Evolutionary conservation across 2,329 filamentous ascomycete genomes (phyloP).

Genomic region (Epichloe brachyelytri): DNA sequence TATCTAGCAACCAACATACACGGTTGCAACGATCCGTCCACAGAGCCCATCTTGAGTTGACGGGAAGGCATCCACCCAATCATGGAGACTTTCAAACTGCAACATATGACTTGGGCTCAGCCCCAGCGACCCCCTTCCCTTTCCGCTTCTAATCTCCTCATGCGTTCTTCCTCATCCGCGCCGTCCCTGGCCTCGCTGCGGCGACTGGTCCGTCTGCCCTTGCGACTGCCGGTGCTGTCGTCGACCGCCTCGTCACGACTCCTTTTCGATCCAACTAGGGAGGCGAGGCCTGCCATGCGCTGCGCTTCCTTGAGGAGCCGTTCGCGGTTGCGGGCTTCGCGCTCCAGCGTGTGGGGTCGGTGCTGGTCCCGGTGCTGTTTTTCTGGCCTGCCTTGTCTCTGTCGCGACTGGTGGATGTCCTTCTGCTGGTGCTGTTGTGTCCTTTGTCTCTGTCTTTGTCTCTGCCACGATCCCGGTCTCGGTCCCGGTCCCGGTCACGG

Average conservation of each 20-base stretch:
- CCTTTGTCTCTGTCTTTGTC: slow-evolving; percentile 13
- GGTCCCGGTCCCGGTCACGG: neutral
- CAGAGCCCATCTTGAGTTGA: too few relatives aligned
- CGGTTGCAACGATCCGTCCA: too few relatives aligned
- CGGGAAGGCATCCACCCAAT: too few relatives aligned
- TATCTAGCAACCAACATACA: neutral
- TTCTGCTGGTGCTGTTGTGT: slow-evolving; percentile 21
- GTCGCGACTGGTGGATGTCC: slow-evolving; percentile 20
- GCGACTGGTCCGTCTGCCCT: slow-evolving; percentile 29
- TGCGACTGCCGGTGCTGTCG: slow-evolving; percentile 23
- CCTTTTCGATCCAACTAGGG: slow-evolving; percentile 35
- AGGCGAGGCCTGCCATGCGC: slow-evolving; percentile 42
- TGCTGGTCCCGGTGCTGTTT: slow-evolving; percentile 6
- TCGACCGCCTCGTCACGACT: slow-evolving; percentile 32
- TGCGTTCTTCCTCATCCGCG: slow-evolving; percentile 39
- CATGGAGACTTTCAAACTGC: too few relatives aligned
- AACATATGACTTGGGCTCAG: slow-evolving; percentile 13
- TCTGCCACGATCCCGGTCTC: slow-evolving; percentile 14
- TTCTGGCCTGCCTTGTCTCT: slow-evolving; percentile 20
- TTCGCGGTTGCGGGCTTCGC: slow-evolving; percentile 53
- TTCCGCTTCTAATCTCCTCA: slow-evolving; percentile 45
- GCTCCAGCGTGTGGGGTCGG: slow-evolving; percentile 55
- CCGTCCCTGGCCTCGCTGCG: slow-evolving; percentile 33
- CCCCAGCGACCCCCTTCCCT: slow-evolving; percentile 41
- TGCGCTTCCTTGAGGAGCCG: slow-evolving; percentile 57